Evolutionary conservation across 2,329 filamentous ascomycete species (phyloP).

Genomic region (Thielaviopsis punctulata): DNA sequence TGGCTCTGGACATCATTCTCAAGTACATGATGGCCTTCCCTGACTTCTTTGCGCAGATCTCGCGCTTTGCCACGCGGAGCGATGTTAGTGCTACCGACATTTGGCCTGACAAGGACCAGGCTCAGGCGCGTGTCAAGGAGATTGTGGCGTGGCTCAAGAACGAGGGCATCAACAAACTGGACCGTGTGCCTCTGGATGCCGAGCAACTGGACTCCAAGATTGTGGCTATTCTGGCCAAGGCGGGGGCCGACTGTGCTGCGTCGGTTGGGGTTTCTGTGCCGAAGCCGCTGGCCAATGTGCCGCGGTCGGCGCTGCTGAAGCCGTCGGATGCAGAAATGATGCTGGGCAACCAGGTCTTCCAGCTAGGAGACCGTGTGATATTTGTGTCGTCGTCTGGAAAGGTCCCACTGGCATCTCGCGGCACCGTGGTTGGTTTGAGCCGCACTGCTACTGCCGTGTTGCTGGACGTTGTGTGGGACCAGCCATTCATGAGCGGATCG

Average conservation of each 20-base stretch:
- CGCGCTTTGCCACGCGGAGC: constrained; percentile 69
- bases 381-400: constrained; percentile 88
- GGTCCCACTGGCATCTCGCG: constrained; percentile 78
- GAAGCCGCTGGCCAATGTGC: constrained; percentile 37
- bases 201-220: constrained; percentile 88
- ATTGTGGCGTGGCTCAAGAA: constrained; percentile 87
- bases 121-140: constrained; percentile 72
- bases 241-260: constrained; percentile 37
- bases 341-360: constrained; percentile 67
- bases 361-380: constrained; percentile 75
- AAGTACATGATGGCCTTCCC: constrained; percentile 91
- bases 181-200: constrained; percentile 88
- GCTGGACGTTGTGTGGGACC: constrained; percentile 85
- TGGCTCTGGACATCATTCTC: constrained; percentile 62
- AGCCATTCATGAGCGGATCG: constrained; percentile 92
- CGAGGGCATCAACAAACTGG: constrained; percentile 79
- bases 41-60: constrained; percentile 82
- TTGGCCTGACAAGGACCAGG: constrained; percentile 55
- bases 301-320: constrained; percentile 73
- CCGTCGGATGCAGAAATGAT: constrained; percentile 93
- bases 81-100: constrained; percentile 74
- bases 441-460: constrained; percentile 67
- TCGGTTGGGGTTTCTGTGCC: background rate
- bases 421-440: constrained; percentile 90
- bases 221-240: constrained; percentile 62